Evolutionary conservation across 257 asterid genomes (phyloP).

Genomic region (Knoxia roxburghii): DNA sequence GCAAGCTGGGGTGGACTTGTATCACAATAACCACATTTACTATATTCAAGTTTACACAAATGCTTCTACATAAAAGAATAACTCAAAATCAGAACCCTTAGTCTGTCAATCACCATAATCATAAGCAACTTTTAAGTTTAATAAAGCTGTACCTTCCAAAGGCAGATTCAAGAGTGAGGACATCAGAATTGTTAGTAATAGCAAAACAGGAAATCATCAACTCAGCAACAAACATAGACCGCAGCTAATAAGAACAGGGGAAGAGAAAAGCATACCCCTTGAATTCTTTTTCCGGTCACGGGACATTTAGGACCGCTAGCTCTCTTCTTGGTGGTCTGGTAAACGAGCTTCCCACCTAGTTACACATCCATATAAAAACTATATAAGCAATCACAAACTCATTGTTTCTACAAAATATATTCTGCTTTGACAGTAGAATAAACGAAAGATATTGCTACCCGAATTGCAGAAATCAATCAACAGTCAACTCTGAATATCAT

Average conservation of each 20-base stretch:
- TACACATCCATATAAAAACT: background rate
- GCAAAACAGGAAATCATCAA: background rate
- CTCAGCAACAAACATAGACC: background rate
- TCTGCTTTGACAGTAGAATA: background rate
- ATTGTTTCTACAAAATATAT: background rate
- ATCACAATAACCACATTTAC: background rate
- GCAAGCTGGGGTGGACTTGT: no score
- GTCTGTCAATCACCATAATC: background rate
- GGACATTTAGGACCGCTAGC: slow-evolving; percentile 88
- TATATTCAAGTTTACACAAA: background rate
- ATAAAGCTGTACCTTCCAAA: background rate
- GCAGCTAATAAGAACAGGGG: background rate
- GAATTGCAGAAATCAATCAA: background rate
- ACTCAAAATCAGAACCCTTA: background rate
- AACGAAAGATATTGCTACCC: no score
- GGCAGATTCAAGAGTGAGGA: background rate
- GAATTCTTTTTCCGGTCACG: slow-evolving; percentile 77
- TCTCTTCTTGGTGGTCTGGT: slow-evolving; percentile 72
- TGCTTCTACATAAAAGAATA: background rate
- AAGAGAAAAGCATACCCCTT: slow-evolving; percentile 53
- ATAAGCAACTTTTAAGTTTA: background rate
- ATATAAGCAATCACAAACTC: background rate
- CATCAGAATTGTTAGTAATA: background rate
- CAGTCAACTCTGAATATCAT: background rate
- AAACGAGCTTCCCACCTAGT: slow-evolving; percentile 68